Percentiles rank a stretch among this genome's conserved stretches.
Evolutionary conservation across 495 filamentous ascomycete species (phyloP).

Genomic region (Talaromyces proteolyticus): DNA sequence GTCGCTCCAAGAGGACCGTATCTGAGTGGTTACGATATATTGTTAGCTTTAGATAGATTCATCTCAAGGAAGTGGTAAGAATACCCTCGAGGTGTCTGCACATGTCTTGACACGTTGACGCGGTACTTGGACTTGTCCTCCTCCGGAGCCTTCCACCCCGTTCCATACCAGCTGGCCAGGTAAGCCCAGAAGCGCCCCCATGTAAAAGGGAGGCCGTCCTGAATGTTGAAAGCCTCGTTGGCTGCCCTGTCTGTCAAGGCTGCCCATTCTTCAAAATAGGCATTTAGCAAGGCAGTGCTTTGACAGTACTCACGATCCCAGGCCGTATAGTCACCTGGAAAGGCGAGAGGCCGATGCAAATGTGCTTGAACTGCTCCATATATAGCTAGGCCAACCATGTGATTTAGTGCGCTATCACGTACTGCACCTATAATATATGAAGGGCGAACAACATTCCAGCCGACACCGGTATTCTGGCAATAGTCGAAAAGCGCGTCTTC

Average conservation of each 20-base stretch:
- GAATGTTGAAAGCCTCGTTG: constrained; percentile 38
- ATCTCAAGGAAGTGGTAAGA: background rate
- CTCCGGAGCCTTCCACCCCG: constrained; percentile 9
- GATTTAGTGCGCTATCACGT: constrained; percentile 38
- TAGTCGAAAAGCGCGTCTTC: constrained; percentile 36
- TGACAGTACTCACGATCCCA: constrained; percentile 31
- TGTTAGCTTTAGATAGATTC: background rate
- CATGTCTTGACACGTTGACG: constrained; percentile 7
- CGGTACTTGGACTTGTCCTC: constrained; percentile 10
- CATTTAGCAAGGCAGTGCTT: constrained; percentile 32
- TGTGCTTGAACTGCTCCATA: constrained; percentile 33
- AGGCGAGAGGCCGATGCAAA: constrained; percentile 25
- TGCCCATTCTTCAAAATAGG: constrained; percentile 42
- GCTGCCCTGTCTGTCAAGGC: constrained; percentile 23
- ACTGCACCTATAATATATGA: constrained; percentile 42
- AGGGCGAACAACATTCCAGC: constrained; percentile 34
- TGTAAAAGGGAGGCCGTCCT: constrained; percentile 29
- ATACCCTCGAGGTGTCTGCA: constrained; percentile 4
- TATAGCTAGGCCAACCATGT: constrained; percentile 33
- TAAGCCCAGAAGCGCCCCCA: constrained; percentile 38
- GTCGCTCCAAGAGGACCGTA: constrained; percentile 23
- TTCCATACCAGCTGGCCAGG: constrained; percentile 36
- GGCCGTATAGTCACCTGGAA: constrained; percentile 27
- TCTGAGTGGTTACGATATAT: background rate
- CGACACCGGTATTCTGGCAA: constrained; percentile 18